phyloP scores from a whole-genome alignment of 2,329 filamentous ascomycete genomes.

The Aschersonia sp. region DNA sequence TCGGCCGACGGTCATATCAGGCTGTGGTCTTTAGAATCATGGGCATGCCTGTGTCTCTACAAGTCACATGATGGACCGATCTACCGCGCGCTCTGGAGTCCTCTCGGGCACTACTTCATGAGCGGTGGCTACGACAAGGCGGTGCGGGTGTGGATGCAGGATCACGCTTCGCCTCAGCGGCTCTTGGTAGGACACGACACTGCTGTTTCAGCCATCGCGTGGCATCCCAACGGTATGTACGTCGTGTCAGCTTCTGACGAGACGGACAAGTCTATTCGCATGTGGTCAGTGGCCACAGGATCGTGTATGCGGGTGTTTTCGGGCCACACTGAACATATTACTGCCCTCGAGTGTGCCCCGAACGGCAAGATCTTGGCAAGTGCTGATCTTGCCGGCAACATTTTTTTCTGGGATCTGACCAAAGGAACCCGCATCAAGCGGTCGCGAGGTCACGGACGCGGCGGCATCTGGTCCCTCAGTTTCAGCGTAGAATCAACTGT shows the following conservation, averaged over 20 bases:
- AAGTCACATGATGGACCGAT: constrained; percentile 85
- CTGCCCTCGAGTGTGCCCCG: constrained; percentile 68
- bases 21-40: constrained; percentile 84
- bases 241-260: constrained; percentile 84
- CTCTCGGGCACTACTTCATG: constrained; percentile 89
- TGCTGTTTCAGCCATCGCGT: constrained; percentile 78
- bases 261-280: constrained; percentile 77
- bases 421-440: constrained; percentile 78
- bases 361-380: constrained; percentile 86
- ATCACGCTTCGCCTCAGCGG: constrained; percentile 77
- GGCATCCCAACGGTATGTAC: constrained; percentile 90
- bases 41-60: constrained; percentile 86
- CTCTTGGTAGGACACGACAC: constrained; percentile 88
- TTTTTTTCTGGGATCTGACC: constrained; percentile 88
- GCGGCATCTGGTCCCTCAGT: constrained; percentile 82
- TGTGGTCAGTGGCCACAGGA: constrained; percentile 90
- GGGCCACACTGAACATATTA: constrained; percentile 80
- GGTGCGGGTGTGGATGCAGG: constrained; percentile 80
- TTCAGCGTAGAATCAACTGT: constrained; percentile 90
- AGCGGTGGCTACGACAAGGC: constrained; percentile 82
- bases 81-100: constrained; percentile 79
- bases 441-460: constrained; percentile 85
- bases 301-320: constrained; percentile 82
- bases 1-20: constrained; percentile 80
- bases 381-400: constrained; percentile 75